These are phyloP conservation scores for Colletotrichum filicis DNA, from an alignment of 2,329 filamentous ascomycete species.

Conservation along the genomic window DNA sequence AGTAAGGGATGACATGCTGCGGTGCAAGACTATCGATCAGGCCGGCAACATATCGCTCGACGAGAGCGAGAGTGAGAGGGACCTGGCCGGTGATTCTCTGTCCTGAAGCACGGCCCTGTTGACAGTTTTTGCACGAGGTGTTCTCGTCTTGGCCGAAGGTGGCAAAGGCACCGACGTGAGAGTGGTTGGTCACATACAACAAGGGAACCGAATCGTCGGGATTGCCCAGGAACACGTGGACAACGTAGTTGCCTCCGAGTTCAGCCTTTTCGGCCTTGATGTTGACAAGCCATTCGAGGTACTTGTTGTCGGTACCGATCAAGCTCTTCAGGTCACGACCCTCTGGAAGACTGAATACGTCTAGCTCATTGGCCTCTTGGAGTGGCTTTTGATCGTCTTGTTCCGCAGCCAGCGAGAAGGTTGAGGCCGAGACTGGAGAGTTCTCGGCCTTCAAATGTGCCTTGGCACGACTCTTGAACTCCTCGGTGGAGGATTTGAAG, in stretches of 20 bases:
- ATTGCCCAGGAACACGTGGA: conserved; percentile 65
- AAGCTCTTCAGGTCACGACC: conserved; percentile 20
- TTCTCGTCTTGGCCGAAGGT: conserved; percentile 48
- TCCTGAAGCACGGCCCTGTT: conserved; percentile 31
- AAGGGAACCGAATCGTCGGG: conserved; percentile 52
- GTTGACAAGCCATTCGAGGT: conserved; percentile 65
- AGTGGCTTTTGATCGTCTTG: not conserved
- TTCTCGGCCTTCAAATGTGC: conserved; percentile 12
- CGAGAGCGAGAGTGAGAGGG: conserved; percentile 42
- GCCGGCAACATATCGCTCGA: conserved; percentile 40
- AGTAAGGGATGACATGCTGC: conserved; percentile 41
- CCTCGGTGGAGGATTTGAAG: conserved; percentile 5
- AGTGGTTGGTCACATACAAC: conserved; percentile 52
- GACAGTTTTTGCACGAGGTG: conserved; percentile 41
- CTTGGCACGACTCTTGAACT: conserved; percentile 17
- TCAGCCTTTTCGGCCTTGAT: conserved; percentile 62
- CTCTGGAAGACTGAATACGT: not conserved
- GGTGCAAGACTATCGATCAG: conserved; percentile 37
- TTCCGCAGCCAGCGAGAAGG: not conserved
- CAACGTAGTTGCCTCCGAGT: conserved; percentile 60
- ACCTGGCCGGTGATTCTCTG: conserved; percentile 41
- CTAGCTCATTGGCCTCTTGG: not conserved
- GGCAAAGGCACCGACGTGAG: conserved; percentile 58
- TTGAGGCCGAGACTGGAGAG: not conserved
- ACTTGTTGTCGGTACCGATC: conserved; percentile 40